These are phyloP conservation scores for Paxillus involutus DNA, from an alignment of 768 basidiomycete genomes.

Conservation along the genomic window DNA sequence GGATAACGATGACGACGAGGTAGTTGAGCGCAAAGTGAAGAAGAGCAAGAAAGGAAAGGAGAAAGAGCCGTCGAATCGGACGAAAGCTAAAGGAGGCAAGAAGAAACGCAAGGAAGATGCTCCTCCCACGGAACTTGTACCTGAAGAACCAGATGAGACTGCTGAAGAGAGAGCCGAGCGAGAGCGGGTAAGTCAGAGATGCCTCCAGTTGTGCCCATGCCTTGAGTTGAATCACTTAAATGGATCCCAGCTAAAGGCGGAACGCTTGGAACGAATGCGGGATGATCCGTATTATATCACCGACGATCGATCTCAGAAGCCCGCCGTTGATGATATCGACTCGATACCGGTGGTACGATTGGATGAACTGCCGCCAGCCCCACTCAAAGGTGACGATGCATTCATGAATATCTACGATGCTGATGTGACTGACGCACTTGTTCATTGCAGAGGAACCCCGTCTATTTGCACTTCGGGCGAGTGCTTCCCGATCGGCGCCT, in stretches of 20 bases:
- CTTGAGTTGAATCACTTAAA: slow-evolving; percentile 3
- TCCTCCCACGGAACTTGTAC: slow-evolving; percentile 30
- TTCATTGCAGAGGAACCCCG: slow-evolving; percentile 33
- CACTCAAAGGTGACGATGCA: slow-evolving; percentile 29
- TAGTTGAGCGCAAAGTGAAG: slow-evolving; percentile 41
- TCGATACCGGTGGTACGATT: slow-evolving; percentile 88
- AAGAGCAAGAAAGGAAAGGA: slow-evolving; percentile 46
- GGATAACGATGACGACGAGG: slow-evolving; percentile 33
- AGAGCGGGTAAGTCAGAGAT: slow-evolving; percentile 55
- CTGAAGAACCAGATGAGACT: slow-evolving; percentile 48
- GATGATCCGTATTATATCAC: slow-evolving; percentile 94
- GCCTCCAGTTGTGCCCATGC: neutral
- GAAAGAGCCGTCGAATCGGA: slow-evolving; percentile 35
- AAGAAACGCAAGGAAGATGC: slow-evolving; percentile 43
- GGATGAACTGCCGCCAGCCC: slow-evolving; percentile 64
- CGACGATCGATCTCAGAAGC: slow-evolving; percentile 51
- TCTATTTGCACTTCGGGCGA: slow-evolving; percentile 45
- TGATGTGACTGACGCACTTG: slow-evolving; percentile 29
- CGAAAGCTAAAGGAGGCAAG: slow-evolving; percentile 36
- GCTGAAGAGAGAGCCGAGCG: slow-evolving; percentile 59
- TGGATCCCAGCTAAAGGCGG: slow-evolving; percentile 61
- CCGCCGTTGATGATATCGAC: slow-evolving; percentile 65
- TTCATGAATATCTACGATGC: neutral
- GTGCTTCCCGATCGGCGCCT: slow-evolving; percentile 39
- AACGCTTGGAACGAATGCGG: slow-evolving; percentile 69